Evolutionary conservation across 768 basidiomycete species (phyloP), one percentile per base, ranked within the genome.

Genomic region (Termitomyces sp.): DNA sequence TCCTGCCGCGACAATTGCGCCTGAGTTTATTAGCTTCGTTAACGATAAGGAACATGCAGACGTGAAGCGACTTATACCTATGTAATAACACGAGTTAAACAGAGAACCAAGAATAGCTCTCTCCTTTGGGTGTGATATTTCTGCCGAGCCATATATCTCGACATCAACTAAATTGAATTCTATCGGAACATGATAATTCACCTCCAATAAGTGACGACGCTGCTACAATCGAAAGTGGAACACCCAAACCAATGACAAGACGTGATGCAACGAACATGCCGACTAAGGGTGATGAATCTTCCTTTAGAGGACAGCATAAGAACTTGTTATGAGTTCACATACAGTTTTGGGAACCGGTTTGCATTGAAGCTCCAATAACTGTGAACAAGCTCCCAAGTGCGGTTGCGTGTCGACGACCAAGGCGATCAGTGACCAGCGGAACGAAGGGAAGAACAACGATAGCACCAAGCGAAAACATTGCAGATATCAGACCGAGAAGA

Each of bases 51-150:
- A 41, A 50, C 13, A 55, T 42, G n/a, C 39, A 36, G 27, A 24
- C 18, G 14, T 1, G 9, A n/a, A 27, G 12, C 0, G 26, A 13
- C 36, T 54, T 68, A 49, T 63, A 75, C 80, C 80, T 52, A 81
- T 77, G 67, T 82, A 85, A 72, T 83, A 87, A 58, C 79, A 84
- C 0, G 83, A 75, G 68, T 85, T 85, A 73, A 83, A 86, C 2
- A 84, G 71, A 5, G 84, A 84, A 6, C 85, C 86, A 20, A 90
- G 65, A 6, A 80, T 78, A 1, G 82, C 84, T 49, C 88, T 84
- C 70, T 88, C 86, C 55, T 83, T 85, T 0, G 87, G 86, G 69
- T 86, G 83, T 0, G 86, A 80, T 16, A 88, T 74, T 67, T 90
- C 87, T 76, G 32, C 10, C 16, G 16, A 50, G 14, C 22, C 24